Evolutionary conservation across 441 rosid genomes (phyloP).

Genomic region (Populus hybrid): DNA sequence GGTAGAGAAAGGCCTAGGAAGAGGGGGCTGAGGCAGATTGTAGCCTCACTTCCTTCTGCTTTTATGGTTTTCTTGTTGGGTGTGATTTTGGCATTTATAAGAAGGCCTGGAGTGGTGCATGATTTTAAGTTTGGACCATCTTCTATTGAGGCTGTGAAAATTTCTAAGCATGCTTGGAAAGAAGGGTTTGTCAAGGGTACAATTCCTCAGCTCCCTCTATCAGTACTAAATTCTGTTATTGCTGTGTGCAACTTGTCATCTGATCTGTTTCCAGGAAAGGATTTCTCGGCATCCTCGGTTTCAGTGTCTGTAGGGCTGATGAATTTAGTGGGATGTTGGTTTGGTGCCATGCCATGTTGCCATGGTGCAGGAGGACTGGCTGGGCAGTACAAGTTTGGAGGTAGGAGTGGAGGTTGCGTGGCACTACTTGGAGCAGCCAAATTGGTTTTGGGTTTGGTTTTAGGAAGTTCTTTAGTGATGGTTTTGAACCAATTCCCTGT

Average conservation of each 20-base stretch:
- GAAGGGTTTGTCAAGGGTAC: slow-evolving; percentile 66
- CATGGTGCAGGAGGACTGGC: slow-evolving; percentile 76
- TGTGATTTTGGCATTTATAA: slow-evolving; percentile 50
- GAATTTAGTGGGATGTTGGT: slow-evolving; percentile 84
- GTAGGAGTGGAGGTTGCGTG: slow-evolving; percentile 73
- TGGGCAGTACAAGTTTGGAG: slow-evolving; percentile 86
- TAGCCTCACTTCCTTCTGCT: slow-evolving; percentile 60
- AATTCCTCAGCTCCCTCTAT: slow-evolving; percentile 65
- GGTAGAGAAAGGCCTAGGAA: slow-evolving; percentile 19
- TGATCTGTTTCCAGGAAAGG: slow-evolving; percentile 61
- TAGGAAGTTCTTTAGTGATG: slow-evolving; percentile 58
- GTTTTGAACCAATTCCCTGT: slow-evolving; percentile 64
- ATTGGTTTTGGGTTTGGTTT: slow-evolving; percentile 47
- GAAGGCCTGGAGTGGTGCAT: slow-evolving; percentile 38
- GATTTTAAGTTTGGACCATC: slow-evolving; percentile 58
- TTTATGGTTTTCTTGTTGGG: slow-evolving; percentile 56
- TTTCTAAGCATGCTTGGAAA: slow-evolving; percentile 53
- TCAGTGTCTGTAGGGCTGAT: slow-evolving; percentile 58
- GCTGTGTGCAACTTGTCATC: slow-evolving; percentile 57
- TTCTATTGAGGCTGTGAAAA: slow-evolving; percentile 36
- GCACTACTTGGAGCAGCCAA: slow-evolving; percentile 60
- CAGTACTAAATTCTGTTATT: slow-evolving; percentile 62
- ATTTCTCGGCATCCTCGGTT: slow-evolving; percentile 57
- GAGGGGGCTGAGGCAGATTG: slow-evolving; percentile 29
- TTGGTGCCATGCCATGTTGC: slow-evolving; percentile 78